phyloP scores from a whole-genome alignment of 1,284 basidiomycete species.

The Irpex rosettiformis region DNA sequence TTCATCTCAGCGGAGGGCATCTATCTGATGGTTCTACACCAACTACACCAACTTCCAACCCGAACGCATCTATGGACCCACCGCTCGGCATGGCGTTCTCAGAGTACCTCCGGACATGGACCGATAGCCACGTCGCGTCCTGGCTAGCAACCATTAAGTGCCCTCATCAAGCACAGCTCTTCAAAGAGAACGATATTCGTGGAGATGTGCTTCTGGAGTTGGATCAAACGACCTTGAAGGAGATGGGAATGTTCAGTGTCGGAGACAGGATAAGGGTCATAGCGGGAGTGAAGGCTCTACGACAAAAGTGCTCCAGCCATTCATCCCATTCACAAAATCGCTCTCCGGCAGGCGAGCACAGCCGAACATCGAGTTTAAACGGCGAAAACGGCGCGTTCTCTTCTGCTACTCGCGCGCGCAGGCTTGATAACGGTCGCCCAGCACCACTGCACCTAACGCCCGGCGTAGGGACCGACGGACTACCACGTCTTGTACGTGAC shows the following conservation, averaged over 20 bases:
- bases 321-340: constrained; percentile 24
- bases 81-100: constrained; percentile 54
- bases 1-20: constrained; percentile 22
- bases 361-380: constrained; percentile 22
- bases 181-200: constrained; percentile 83
- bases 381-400: constrained; percentile 18
- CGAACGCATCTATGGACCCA: constrained; percentile 44
- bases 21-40: constrained; percentile 32
- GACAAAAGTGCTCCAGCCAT: constrained; percentile 47
- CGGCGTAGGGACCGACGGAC: constrained; percentile 43
- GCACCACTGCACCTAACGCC: constrained; percentile 63
- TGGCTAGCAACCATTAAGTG: constrained; percentile 78
- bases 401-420: constrained; percentile 24
- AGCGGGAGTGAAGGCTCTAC: constrained; percentile 77
- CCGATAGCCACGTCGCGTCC: constrained; percentile 62
- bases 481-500: constrained; percentile 66
- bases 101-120: constrained; percentile 67
- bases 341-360: constrained; percentile 21
- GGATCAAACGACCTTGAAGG: constrained; percentile 80
- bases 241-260: constrained; percentile 85
- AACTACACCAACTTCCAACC: constrained; percentile 35
- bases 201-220: constrained; percentile 88
- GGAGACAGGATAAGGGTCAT: constrained; percentile 87
- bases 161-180: constrained; percentile 62
- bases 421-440: constrained; percentile 54